Evolutionary conservation across 768 basidiomycete genomes (phyloP).

Genomic region (Lactifluus pinguis): DNA sequence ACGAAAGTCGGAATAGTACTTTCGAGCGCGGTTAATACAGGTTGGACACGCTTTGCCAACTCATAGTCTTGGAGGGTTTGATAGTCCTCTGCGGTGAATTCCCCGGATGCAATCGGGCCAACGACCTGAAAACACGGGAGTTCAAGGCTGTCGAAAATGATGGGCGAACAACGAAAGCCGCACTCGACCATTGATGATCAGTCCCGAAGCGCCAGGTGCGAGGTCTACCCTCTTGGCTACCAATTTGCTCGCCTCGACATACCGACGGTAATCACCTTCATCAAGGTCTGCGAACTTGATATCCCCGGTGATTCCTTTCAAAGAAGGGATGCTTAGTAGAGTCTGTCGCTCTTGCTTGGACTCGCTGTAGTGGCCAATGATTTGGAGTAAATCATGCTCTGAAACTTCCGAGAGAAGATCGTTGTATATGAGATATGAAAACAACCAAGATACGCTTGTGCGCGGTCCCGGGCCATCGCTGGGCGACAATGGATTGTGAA

Average conservation of each 20-base stretch:
- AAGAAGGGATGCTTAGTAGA: constrained; percentile 28
- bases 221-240: constrained; percentile 51
- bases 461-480: constrained; percentile 18
- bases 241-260: constrained; percentile 36
- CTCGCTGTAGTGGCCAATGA: constrained; percentile 27
- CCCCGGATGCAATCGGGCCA: constrained; percentile 53
- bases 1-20: constrained; percentile 34
- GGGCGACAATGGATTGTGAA: constrained; percentile 53
- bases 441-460: constrained; percentile 34
- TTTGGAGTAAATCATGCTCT: constrained; percentile 32
- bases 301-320: constrained; percentile 30
- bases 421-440: constrained; percentile 42
- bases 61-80: constrained; percentile 66
- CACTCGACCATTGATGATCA: constrained; percentile 82
- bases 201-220: constrained; percentile 46
- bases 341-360: constrained; percentile 30
- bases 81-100: constrained; percentile 68
- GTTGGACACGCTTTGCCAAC: constrained; percentile 54
- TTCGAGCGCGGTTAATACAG: constrained; percentile 58
- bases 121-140: constrained; percentile 45
- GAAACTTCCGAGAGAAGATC: constrained; percentile 33
- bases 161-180: constrained; percentile 22
- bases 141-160: background rate
- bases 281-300: constrained; percentile 29
- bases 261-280: constrained; percentile 32